phyloP scores from a whole-genome alignment of 306 rosid species.

The Ochetophila trinervis region DNA sequence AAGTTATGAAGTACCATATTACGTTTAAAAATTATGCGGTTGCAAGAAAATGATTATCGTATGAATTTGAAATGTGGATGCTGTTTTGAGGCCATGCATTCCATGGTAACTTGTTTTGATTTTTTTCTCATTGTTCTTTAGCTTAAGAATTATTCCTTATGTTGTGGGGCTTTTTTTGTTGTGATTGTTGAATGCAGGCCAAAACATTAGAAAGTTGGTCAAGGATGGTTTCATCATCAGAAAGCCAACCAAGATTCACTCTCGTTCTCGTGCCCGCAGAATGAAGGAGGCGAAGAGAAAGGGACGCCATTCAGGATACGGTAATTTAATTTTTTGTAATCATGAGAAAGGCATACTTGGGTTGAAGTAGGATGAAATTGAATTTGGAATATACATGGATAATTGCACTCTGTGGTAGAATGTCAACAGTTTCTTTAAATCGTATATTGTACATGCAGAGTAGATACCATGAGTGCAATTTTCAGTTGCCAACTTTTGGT shows the following conservation, averaged over 20 bases:
- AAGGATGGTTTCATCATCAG: conserved; percentile 96
- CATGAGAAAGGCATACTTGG: neutral
- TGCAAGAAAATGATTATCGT: too few species aligned
- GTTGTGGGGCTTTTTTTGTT: neutral
- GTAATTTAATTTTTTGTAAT: conserved; percentile 31
- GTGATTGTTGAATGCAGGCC: conserved; percentile 53
- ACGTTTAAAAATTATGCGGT: too few species aligned
- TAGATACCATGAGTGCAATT: too few species aligned
- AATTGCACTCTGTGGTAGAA: too few species aligned
- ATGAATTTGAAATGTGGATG: too few species aligned
- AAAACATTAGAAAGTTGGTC: conserved; percentile 86
- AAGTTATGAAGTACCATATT: too few species aligned
- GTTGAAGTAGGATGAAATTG: neutral
- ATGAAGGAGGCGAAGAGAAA: conserved; percentile 95
- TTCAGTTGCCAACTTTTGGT: too few species aligned
- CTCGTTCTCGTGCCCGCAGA: conserved; percentile 91
- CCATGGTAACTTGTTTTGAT: too few species aligned
- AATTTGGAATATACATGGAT: neutral
- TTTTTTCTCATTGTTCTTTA: neutral
- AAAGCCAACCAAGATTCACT: conserved; percentile 96
- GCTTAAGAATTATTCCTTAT: too few species aligned
- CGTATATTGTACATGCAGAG: too few species aligned
- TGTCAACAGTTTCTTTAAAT: too few species aligned
- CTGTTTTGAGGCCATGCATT: too few species aligned
- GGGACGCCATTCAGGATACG: conserved; percentile 96